These are phyloP conservation scores for Paxillus ammoniavirescens DNA, from an alignment of 768 basidiomycete species.

Conservation along the genomic window DNA sequence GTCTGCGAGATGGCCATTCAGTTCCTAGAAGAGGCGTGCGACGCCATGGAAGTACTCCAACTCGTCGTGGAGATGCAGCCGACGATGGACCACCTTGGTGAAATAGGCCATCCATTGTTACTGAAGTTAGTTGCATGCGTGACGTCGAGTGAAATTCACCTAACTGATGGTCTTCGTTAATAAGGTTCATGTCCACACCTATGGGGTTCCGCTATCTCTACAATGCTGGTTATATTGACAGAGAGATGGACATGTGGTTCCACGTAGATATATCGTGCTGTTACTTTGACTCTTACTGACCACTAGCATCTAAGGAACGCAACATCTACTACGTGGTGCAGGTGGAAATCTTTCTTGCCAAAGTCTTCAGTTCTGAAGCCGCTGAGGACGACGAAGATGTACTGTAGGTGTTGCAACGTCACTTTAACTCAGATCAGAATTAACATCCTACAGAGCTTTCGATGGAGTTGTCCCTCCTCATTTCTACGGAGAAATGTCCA, in stretches of 20 bases:
- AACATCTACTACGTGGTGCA: slow-evolving; percentile 93
- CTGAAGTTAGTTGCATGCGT: slow-evolving; percentile 60
- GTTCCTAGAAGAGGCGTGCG: slow-evolving; percentile 87
- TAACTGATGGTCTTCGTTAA: not conserved
- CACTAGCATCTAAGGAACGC: slow-evolving; percentile 62
- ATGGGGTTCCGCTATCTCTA: slow-evolving; percentile 92
- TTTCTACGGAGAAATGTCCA: slow-evolving; percentile 97
- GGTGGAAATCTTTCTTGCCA: slow-evolving; percentile 87
- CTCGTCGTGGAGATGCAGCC: slow-evolving; percentile 94
- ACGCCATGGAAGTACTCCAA: slow-evolving; percentile 78
- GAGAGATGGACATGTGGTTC: slow-evolving; percentile 96
- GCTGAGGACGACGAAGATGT: slow-evolving; percentile 68
- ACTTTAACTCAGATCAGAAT: slow-evolving; percentile 1
- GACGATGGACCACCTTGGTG: slow-evolving; percentile 92
- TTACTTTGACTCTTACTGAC: slow-evolving; percentile 6
- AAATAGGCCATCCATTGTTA: slow-evolving; percentile 84
- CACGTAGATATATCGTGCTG: slow-evolving; percentile 52
- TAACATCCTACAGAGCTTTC: slow-evolving; percentile 48
- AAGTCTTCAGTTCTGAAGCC: slow-evolving; percentile 59
- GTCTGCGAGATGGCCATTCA: slow-evolving; percentile 90
- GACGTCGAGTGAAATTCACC: not conserved
- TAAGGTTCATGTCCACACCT: slow-evolving; percentile 90
- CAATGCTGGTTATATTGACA: slow-evolving; percentile 88
- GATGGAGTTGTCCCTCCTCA: slow-evolving; percentile 91
- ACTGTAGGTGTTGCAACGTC: slow-evolving; percentile 36